Percentiles rank a stretch among this genome's conserved stretches.
Evolutionary conservation across 1,284 basidiomycete species (phyloP).

Genomic region (Fomitiporia mediterranea): DNA sequence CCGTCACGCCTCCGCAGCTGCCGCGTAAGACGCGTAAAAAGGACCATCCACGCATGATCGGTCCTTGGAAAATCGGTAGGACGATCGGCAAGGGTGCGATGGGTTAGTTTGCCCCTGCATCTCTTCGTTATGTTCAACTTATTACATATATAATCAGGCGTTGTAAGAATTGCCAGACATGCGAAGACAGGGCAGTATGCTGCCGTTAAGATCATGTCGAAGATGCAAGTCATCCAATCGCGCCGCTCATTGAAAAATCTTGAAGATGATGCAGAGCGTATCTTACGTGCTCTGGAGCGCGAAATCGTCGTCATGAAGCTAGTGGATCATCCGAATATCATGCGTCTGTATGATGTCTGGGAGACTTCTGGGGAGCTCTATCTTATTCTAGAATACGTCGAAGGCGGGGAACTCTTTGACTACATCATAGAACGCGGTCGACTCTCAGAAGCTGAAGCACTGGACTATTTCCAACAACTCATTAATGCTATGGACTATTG

Average conservation of each 20-base stretch:
- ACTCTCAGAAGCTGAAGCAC: constrained; percentile 76
- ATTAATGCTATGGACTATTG: constrained; percentile 95
- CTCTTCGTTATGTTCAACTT: constrained; percentile 12
- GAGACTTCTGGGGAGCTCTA: constrained; percentile 89
- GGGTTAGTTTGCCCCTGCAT: constrained; percentile 45
- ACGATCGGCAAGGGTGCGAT: constrained; percentile 90
- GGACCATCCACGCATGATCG: constrained; percentile 76
- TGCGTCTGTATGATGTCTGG: constrained; percentile 87
- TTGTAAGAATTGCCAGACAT: constrained; percentile 90
- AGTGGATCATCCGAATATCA: constrained; percentile 56
- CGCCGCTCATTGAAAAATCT: constrained; percentile 69
- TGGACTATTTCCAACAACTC: constrained; percentile 96
- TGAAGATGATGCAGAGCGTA: constrained; percentile 60
- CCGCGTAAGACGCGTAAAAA: constrained; percentile 33
- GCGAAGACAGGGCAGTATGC: constrained; percentile 85
- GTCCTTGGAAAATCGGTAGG: constrained; percentile 90
- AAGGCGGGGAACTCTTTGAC: constrained; percentile 96
- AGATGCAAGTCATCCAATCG: constrained; percentile 65
- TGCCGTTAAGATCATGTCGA: constrained; percentile 96
- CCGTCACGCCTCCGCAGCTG: constrained; percentile 26
- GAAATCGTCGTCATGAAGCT: constrained; percentile 96
- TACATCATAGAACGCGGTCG: constrained; percentile 84
- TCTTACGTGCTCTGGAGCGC: constrained; percentile 82
- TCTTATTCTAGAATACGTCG: constrained; percentile 95
- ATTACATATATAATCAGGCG: constrained; percentile 51